Conservation (phyloP, 805 yeast genomes). For the Jamesozyma rosinii region DNA sequence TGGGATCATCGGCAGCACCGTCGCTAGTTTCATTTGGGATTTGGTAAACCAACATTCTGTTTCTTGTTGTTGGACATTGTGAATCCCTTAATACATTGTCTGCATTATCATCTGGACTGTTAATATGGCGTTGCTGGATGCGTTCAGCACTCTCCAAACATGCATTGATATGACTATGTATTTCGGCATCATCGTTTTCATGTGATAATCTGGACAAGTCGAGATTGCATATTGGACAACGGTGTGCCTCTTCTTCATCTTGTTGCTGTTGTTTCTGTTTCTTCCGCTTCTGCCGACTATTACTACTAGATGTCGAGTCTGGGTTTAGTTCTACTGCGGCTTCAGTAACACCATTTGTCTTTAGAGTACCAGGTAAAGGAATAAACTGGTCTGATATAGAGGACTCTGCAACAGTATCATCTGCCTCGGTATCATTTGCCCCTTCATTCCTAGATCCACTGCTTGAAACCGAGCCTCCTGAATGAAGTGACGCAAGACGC, state of each 20-base stretch:
- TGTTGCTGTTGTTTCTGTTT: neutral
- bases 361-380: constrained; percentile 1
- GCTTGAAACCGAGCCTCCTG: neutral
- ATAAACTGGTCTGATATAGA: neutral
- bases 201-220: constrained; percentile 2
- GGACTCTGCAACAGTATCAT: neutral
- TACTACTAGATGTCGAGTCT: neutral
- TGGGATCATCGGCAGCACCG: constrained; percentile 12
- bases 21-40: constrained; percentile 17
- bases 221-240: constrained; percentile 36
- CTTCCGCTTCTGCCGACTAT: neutral
- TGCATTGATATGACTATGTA: constrained; percentile 51
- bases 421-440: neutral
- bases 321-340: neutral
- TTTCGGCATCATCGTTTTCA: constrained; percentile 5
- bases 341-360: constrained; percentile 1
- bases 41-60: constrained; percentile 78
- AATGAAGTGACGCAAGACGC: neutral
- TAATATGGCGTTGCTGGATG: constrained; percentile 38
- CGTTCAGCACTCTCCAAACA: constrained; percentile 58
- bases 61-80: constrained; percentile 24
- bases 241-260: constrained; percentile 4
- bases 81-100: neutral
- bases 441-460: neutral
- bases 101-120: constrained; percentile 33